Evolutionary conservation across 768 basidiomycete genomes (phyloP), one percentile per base, ranked within the genome.

Genomic region (Collybia nuda): DNA sequence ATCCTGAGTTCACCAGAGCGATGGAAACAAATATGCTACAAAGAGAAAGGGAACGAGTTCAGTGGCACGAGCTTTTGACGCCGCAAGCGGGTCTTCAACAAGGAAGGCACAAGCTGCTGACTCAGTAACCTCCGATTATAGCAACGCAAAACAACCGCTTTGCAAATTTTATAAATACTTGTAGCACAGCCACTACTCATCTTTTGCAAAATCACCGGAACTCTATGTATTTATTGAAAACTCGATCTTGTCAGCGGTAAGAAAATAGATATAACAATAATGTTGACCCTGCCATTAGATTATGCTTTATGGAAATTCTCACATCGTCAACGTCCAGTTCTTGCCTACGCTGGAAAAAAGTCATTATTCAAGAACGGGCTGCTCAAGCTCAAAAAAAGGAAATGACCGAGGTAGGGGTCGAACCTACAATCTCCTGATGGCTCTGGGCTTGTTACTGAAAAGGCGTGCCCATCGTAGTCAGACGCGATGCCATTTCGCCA

Each of bases 401-500:
- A 2, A 28, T 56, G 57, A 58, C 57, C 55, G 53, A 56, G 57
- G 55, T 82, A 85, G 80, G 82, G 79, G 73, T 85, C 80, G 83
- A 85, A 85, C 84, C 82, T 85, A 82, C 83, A 84, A 84, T 82
- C 83, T 85, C 82, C 82, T 84, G 83, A 83, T 84, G 35, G 44
- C 39, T 9, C 5, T 28, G 28, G 11, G 28, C 28, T 28, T 28
- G 28, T 5, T 5, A 28, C 28, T 32, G 9, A 32, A 18, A 7
- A 7, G 3, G 3, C 24, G 7, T 26, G 7, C 7, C 9, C 32
- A 48, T 86, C 86, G 86, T 88, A 89, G 87, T 88, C 86, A 89
- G 86, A 90, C 88, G 87, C 87, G 86, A 88, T 90, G 86, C 87
- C 87, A n/a, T n/a, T n/a, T n/a, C n/a, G n/a, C 87, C 88, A 89